Conservation (phyloP, 768 basidiomycete species). For the Lentinula raphanica region DNA sequence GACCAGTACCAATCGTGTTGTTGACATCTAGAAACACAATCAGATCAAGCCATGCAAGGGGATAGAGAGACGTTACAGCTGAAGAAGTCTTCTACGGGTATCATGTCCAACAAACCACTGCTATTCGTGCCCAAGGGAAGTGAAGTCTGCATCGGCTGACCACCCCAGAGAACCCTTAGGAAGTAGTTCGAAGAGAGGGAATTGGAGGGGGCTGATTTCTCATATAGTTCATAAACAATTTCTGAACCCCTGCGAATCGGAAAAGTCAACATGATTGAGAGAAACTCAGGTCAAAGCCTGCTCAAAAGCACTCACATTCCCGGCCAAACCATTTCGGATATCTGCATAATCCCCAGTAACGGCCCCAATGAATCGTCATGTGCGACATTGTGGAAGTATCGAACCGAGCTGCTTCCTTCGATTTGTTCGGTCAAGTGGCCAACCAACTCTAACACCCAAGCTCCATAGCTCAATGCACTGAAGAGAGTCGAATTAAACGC, state of each 20-base stretch:
- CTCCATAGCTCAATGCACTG: slow-evolving; percentile 39
- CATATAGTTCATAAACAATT: slow-evolving; percentile 45
- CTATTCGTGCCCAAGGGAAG: slow-evolving; percentile 34
- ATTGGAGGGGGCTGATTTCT: slow-evolving; percentile 9
- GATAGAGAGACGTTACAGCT: slow-evolving; percentile 29
- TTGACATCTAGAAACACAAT: slow-evolving; percentile 29
- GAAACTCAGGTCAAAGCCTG: not conserved
- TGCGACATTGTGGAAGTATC: slow-evolving; percentile 43
- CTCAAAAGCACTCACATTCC: slow-evolving; percentile 36
- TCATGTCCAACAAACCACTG: slow-evolving; percentile 30
- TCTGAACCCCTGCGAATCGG: slow-evolving; percentile 36
- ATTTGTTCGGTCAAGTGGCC: slow-evolving; percentile 33
- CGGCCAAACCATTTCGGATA: slow-evolving; percentile 49
- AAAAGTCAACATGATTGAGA: not conserved
- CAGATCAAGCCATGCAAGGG: not conserved
- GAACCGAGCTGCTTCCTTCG: slow-evolving; percentile 32
- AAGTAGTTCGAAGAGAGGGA: slow-evolving; percentile 18
- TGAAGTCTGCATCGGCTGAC: slow-evolving; percentile 44
- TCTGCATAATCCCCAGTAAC: slow-evolving; percentile 44
- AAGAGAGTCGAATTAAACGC: slow-evolving; percentile 39
- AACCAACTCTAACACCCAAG: slow-evolving; percentile 41
- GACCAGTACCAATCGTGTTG: slow-evolving; percentile 30
- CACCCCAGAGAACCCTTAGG: slow-evolving; percentile 47
- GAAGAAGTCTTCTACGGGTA: slow-evolving; percentile 37
- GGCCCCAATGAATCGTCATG: slow-evolving; percentile 48